These are phyloP conservation scores for Amanita jacksonii DNA, from an alignment of 768 basidiomycete species.

Conservation along the genomic window DNA sequence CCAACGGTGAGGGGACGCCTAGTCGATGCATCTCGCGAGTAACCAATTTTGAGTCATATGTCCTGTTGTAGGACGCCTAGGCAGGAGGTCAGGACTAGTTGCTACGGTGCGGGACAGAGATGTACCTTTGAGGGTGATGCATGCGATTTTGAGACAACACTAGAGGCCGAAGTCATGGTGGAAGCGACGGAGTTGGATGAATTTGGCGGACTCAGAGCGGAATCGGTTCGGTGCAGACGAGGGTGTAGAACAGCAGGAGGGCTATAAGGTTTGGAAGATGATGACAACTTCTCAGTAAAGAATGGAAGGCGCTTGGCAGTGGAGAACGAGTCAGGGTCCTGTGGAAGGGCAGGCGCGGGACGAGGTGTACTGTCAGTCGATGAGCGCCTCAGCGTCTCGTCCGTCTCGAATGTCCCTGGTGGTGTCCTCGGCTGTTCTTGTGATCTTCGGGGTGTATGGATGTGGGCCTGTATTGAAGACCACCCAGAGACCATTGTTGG, in stretches of 20 bases:
- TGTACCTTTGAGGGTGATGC: conserved; percentile 44
- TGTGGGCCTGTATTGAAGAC: conserved; percentile 8
- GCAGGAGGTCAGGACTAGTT: conserved; percentile 8
- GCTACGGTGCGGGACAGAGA: conserved; percentile 7
- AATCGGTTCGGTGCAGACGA: conserved; percentile 29
- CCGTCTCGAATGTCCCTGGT: conserved; percentile 18
- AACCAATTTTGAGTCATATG: conserved; percentile 74
- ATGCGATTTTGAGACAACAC: conserved; percentile 28
- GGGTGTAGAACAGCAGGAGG: conserved; percentile 20
- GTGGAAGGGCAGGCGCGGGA: conserved; percentile 31
- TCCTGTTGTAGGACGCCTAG: conserved; percentile 53
- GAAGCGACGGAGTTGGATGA: conserved; percentile 16
- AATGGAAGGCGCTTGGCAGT: conserved; percentile 29
- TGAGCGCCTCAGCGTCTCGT: conserved; percentile 28
- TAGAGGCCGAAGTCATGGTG: conserved; percentile 27
- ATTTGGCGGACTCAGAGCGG: conserved; percentile 23
- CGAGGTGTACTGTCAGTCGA: conserved; percentile 44
- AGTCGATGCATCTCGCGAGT: conserved; percentile 82
- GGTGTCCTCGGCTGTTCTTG: conserved; percentile 31
- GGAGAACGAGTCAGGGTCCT: conserved; percentile 8
- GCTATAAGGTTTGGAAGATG: conserved; percentile 22
- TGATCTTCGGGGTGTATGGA: conserved; percentile 26
- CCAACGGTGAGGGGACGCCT: conserved; percentile 45
- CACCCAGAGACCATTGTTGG: conserved; percentile 5
- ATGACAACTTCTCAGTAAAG: conserved; percentile 34